phyloP scores from a whole-genome alignment of 768 basidiomycete genomes.

The Thelephora ganbajun region DNA sequence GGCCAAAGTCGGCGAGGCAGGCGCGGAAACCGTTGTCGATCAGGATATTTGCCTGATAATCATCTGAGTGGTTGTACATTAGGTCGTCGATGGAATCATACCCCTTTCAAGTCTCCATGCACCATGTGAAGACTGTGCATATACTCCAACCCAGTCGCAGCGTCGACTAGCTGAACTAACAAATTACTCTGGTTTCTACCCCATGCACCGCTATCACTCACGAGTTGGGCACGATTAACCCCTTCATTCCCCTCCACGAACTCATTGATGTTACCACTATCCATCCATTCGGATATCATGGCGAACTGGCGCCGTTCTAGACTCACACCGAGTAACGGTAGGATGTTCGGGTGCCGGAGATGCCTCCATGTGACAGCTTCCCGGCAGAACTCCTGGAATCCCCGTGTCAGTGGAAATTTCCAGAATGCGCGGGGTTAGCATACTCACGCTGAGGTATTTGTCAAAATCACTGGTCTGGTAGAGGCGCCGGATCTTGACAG shows the following conservation, averaged over 20 bases:
- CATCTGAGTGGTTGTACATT: neutral
- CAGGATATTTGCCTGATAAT: slow-evolving; percentile 2
- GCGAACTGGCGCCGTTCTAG: neutral
- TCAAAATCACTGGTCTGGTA: too few species aligned
- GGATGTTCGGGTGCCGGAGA: neutral
- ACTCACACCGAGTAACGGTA: slow-evolving; percentile 1
- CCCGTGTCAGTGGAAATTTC: too few species aligned
- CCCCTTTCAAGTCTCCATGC: slow-evolving; percentile 5
- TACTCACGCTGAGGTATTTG: too few species aligned
- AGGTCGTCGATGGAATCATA: neutral
- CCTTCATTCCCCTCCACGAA: neutral
- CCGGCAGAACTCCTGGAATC: neutral
- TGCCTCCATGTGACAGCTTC: slow-evolving; percentile 1
- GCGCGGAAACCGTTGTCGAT: neutral
- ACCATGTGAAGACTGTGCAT: neutral
- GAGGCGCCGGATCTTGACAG: too few species aligned
- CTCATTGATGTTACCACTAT: slow-evolving; percentile 2
- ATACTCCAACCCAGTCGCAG: neutral
- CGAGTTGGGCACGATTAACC: neutral
- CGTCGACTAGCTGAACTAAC: neutral
- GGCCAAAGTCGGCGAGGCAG: slow-evolving; percentile 3
- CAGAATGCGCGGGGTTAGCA: too few species aligned
- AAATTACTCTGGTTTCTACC: neutral
- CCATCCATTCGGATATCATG: slow-evolving; percentile 3
- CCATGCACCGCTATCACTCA: neutral